Evolutionary conservation across 2,329 filamentous ascomycete genomes (phyloP).

Genomic region (Fusarium chaquense): DNA sequence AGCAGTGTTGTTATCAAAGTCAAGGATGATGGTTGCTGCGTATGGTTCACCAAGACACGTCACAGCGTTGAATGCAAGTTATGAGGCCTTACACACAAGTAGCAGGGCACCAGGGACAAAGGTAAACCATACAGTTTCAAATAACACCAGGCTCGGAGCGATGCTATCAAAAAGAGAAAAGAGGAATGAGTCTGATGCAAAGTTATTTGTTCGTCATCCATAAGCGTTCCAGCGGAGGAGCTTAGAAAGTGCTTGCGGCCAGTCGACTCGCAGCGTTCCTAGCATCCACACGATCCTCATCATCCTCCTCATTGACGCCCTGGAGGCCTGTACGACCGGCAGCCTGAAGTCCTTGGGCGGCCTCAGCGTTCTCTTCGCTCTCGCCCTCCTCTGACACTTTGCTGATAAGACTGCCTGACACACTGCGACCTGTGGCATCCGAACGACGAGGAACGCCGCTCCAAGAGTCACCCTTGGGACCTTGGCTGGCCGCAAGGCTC

Average conservation of each 20-base stretch:
- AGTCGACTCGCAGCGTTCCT: constrained; percentile 94
- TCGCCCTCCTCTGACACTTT: constrained; percentile 72
- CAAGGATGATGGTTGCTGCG: constrained; percentile 4
- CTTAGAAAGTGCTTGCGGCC: constrained; percentile 90
- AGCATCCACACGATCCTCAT: constrained; percentile 94
- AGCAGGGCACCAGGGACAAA: background rate
- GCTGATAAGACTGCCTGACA: constrained; percentile 78
- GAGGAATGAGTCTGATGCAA: constrained; percentile 39
- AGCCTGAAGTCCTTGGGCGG: constrained; percentile 53
- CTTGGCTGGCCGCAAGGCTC: constrained; percentile 87
- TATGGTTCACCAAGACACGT: constrained; percentile 24
- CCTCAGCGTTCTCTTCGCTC: constrained; percentile 57
- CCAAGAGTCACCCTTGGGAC: constrained; percentile 98
- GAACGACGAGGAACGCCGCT: constrained; percentile 88
- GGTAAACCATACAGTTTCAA: constrained; percentile 38
- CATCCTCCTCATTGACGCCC: constrained; percentile 80
- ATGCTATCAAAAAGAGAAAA: constrained; percentile 44
- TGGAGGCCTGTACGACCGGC: constrained; percentile 63
- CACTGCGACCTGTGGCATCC: constrained; percentile 81
- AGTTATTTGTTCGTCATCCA: constrained; percentile 31
- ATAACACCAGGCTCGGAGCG: constrained; percentile 42
- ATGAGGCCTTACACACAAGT: constrained; percentile 17
- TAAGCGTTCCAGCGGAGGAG: constrained; percentile 38
- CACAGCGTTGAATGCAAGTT: constrained; percentile 23
- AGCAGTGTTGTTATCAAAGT: constrained; percentile 14